Evolutionary conservation across 2,329 filamentous ascomycete species (phyloP), one percentile per base, ranked within the genome.

Genomic region (Alternaria arborescens): DNA sequence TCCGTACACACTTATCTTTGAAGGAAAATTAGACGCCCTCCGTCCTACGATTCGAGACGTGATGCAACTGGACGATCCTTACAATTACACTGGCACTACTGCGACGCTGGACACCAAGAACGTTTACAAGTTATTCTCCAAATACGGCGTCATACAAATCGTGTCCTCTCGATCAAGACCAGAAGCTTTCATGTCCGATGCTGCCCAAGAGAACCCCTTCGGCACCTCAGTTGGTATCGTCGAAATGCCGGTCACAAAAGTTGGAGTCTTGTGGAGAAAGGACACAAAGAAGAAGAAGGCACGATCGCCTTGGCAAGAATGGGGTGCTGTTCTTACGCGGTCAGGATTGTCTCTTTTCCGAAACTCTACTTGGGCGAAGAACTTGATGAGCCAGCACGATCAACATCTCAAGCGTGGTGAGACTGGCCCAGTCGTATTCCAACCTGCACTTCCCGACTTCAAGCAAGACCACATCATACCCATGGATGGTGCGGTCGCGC

Each of bases 291-390:
- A 94, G 80, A 94, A 95, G 81, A 97, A 96, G 79, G 91, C 93
- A 0, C 87, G 94, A 43, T 97, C 94, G 11, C 94, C 95, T 1
- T 99, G 95, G 95, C 94, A 97, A 75, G 95, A 99, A 84, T 99
- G 95, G 95, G 95, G 95, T 53, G 95, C 93, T 24, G 91, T 99
- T 60, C 85, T 99, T 30, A 99, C 95, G 0, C 93, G 94, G n/a
- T 96, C 95, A 6, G 94, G 97, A 73, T 86, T 99, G 8, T 99
- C 97, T 78, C 93, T 99, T 78, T 99, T 98, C 82, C 90, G 92
- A 59, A 97, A 98, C 75, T 91, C 93, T 5, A 85, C 89, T 20
- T 99, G 95, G 94, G 89, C 97, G 34, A 98, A 97, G 78, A 91
- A 87, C 60, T 80, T 99, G 65, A 93, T 98, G 82, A 87, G 91